Evolutionary conservation across 768 basidiomycete genomes (phyloP).

Genomic region (Solioccasus polychromus): DNA sequence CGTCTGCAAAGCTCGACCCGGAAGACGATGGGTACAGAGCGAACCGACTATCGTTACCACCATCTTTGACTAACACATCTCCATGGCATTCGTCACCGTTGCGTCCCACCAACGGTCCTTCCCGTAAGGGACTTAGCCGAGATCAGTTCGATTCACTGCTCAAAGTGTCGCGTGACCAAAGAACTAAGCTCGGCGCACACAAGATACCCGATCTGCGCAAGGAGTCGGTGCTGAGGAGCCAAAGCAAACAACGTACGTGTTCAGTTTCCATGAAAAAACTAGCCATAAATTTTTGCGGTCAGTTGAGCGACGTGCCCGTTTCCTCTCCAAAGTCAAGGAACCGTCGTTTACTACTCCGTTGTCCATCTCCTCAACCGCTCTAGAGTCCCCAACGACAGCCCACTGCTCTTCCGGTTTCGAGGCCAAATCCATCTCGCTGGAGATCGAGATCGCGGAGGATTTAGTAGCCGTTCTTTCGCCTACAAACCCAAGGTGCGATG

Average conservation of each 20-base stretch:
- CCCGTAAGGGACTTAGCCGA: constrained; percentile 53
- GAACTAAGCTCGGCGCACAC: constrained; percentile 42
- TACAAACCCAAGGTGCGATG: constrained; percentile 43
- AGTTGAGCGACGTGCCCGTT: constrained; percentile 74
- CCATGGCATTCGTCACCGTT: constrained; percentile 49
- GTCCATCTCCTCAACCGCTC: constrained; percentile 58
- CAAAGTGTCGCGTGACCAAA: constrained; percentile 57
- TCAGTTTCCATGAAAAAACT: neutral
- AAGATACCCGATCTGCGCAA: constrained; percentile 61
- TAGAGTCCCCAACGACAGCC: constrained; percentile 67
- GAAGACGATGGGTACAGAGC: constrained; percentile 56
- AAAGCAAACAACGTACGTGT: constrained; percentile 69
- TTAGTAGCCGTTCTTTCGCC: neutral
- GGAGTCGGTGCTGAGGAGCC: constrained; percentile 70
- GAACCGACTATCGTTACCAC: constrained; percentile 54
- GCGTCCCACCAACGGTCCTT: constrained; percentile 38
- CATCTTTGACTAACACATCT: constrained; percentile 27
- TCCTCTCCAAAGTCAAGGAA: constrained; percentile 71
- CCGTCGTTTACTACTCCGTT: constrained; percentile 61
- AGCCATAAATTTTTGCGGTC: constrained; percentile 4
- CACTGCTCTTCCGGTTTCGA: constrained; percentile 64
- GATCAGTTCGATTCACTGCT: constrained; percentile 65
- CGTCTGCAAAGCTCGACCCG: constrained; percentile 27
- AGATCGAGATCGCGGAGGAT: constrained; percentile 35
- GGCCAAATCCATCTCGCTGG: constrained; percentile 60